Evolutionary conservation across 805 yeast species (phyloP).

Genomic region (Candida loeiensis): DNA sequence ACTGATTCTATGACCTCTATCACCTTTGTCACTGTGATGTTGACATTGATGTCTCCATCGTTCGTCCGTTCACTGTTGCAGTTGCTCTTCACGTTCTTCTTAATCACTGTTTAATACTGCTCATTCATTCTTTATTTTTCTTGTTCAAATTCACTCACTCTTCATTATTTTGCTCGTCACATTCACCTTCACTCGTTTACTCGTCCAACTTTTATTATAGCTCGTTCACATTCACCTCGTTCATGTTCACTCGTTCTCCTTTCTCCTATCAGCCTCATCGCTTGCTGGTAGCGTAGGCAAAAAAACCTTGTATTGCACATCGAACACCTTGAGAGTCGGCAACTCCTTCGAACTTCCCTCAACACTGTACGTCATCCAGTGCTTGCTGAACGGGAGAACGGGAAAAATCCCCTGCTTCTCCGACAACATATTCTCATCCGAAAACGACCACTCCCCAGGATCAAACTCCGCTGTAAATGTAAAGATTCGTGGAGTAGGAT

Average conservation of each 20-base stretch:
- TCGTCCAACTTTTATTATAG: neutral
- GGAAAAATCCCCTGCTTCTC: conserved; percentile 38
- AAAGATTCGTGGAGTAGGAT: conserved; percentile 69
- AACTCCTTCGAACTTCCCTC: conserved; percentile 25
- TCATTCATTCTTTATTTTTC: neutral
- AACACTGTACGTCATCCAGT: conserved; percentile 34
- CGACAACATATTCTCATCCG: conserved; percentile 23
- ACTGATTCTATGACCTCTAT: no score
- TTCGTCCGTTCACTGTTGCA: no score
- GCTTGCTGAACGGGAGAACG: conserved; percentile 61
- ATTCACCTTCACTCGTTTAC: neutral
- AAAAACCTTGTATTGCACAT: conserved; percentile 62
- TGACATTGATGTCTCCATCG: neutral
- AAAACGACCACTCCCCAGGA: conserved; percentile 24
- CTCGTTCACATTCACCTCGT: neutral
- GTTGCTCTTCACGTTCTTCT: no score
- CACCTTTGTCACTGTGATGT: no score
- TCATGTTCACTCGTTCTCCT: neutral
- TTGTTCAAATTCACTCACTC: neutral
- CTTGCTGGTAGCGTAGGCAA: conserved; percentile 41
- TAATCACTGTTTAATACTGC: neutral
- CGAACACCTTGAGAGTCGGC: conserved; percentile 66
- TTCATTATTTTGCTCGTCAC: neutral
- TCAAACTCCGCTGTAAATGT: conserved; percentile 49
- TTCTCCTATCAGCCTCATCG: neutral